Conservation (phyloP, 2,329 filamentous ascomycete genomes). For the Calonectria pseudoreteaudii region DNA sequence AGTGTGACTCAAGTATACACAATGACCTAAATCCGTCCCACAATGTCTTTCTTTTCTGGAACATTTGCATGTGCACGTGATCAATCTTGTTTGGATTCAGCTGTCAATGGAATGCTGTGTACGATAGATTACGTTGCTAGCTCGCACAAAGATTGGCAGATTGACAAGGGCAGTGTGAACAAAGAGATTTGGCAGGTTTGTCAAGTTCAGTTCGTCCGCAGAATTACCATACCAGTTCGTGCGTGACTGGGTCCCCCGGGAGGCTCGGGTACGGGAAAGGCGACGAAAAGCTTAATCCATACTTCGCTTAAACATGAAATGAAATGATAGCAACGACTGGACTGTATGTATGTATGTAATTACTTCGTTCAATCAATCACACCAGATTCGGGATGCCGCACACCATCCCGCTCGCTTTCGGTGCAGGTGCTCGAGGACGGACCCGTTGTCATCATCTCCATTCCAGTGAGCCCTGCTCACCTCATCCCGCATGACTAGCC, state of each 20-base stretch:
- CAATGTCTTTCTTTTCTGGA: not conserved
- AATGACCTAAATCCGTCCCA: not conserved
- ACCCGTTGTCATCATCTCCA: not conserved
- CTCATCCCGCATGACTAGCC: not conserved
- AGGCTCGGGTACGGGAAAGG: not conserved
- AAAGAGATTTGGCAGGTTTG: not conserved
- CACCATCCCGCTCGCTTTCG: not conserved
- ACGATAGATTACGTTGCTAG: not conserved
- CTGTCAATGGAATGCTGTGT: not conserved
- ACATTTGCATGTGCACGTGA: not conserved
- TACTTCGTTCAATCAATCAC: not conserved
- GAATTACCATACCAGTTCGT: not conserved
- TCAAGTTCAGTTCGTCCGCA: not conserved
- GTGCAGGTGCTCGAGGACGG: not conserved
- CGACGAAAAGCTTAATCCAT: not conserved
- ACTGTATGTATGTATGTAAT: not conserved
- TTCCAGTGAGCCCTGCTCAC: not conserved
- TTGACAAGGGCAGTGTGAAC: too few relatives aligned
- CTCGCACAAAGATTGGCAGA: too few relatives aligned
- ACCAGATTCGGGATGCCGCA: not conserved
- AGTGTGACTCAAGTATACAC: not conserved
- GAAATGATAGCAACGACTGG: not conserved
- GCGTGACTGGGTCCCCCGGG: not conserved
- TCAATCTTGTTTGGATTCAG: not conserved
- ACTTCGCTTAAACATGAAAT: not conserved